Evolutionary conservation across 148 eudicot genomes (phyloP).

Genomic region (Bassia scoparia): DNA sequence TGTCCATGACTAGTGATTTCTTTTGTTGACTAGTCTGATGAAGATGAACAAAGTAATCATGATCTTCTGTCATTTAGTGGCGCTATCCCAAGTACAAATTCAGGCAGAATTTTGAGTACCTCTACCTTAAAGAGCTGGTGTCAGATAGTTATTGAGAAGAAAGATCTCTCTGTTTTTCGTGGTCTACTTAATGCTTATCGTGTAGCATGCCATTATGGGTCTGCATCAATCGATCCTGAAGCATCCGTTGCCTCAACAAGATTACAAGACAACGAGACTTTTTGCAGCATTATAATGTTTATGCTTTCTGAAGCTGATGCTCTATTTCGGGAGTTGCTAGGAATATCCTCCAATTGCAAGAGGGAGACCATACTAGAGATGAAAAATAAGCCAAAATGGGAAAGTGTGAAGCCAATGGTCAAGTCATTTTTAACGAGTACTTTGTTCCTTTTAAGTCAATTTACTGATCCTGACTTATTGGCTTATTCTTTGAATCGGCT

Average conservation of each 20-base stretch:
- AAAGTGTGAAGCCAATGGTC: slow-evolving; percentile 56
- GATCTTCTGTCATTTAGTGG: slow-evolving; percentile 29
- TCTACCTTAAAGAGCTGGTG: slow-evolving; percentile 51
- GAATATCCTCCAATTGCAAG: slow-evolving; percentile 51
- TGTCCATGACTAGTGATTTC: background rate
- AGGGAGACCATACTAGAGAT: slow-evolving; percentile 51
- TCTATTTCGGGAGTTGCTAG: slow-evolving; percentile 53
- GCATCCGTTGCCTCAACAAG: slow-evolving; percentile 24
- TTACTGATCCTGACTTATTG: slow-evolving; percentile 65
- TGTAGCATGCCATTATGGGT: slow-evolving; percentile 79
- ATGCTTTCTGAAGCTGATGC: slow-evolving; percentile 74
- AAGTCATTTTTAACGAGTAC: slow-evolving; percentile 83
- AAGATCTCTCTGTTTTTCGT: slow-evolving; percentile 45
- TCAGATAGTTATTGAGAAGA: slow-evolving; percentile 47
- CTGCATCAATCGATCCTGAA: slow-evolving; percentile 36
- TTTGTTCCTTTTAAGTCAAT: slow-evolving; percentile 67
- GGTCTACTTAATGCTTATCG: slow-evolving; percentile 76
- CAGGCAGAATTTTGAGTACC: slow-evolving; percentile 41
- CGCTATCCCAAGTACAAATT: slow-evolving; percentile 26
- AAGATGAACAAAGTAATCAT: slow-evolving; percentile 44
- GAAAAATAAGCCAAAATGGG: slow-evolving; percentile 66
- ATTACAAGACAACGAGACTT: slow-evolving; percentile 54
- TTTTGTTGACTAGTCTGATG: slow-evolving; percentile 62
- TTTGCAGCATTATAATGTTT: slow-evolving; percentile 51
- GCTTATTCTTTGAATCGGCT: slow-evolving; percentile 54